phyloP scores from a whole-genome alignment of 139 green algal species.

The Edaphochlamys debaryana region DNA sequence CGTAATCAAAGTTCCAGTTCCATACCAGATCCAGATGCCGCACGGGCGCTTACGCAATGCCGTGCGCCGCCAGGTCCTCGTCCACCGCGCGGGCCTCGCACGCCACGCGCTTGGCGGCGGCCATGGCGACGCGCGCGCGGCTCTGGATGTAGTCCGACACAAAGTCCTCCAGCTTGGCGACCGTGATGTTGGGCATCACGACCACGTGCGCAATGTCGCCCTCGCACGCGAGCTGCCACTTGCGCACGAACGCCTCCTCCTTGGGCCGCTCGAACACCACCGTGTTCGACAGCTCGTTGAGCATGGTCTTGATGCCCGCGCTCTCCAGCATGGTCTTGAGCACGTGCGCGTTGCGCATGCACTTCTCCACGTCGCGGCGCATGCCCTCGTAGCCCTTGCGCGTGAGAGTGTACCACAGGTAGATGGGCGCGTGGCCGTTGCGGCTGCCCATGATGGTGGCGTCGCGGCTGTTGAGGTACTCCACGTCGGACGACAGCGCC shows the following conservation, averaged over 20 bases:
- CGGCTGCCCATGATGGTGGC: conserved; percentile 97
- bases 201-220: conserved; percentile 96
- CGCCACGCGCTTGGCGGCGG: conserved; percentile 51
- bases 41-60: no score
- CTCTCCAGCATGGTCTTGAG: conserved; percentile 80
- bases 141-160: conserved; percentile 73
- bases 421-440: conserved; percentile 97
- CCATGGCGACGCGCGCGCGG: conserved; percentile 58
- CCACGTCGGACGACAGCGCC: conserved; percentile 81
- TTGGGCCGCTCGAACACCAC: conserved; percentile 94
- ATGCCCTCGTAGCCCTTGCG: conserved; percentile 91
- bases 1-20: neutral
- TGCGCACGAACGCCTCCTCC: conserved; percentile 89
- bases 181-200: conserved; percentile 96
- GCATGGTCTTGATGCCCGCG: conserved; percentile 86
- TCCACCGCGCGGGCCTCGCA: conserved; percentile 51
- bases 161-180: conserved; percentile 93
- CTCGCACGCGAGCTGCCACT: conserved; percentile 98
- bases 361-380: conserved; percentile 91
- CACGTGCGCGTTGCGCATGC: conserved; percentile 91
- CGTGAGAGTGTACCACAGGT: conserved; percentile 97
- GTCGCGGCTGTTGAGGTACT: conserved; percentile 95
- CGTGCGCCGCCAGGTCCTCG: no score
- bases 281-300: conserved; percentile 93
- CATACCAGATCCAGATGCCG: no score